phyloP scores from a whole-genome alignment of 129 eudicot genomes.

The Arctium minus region DNA sequence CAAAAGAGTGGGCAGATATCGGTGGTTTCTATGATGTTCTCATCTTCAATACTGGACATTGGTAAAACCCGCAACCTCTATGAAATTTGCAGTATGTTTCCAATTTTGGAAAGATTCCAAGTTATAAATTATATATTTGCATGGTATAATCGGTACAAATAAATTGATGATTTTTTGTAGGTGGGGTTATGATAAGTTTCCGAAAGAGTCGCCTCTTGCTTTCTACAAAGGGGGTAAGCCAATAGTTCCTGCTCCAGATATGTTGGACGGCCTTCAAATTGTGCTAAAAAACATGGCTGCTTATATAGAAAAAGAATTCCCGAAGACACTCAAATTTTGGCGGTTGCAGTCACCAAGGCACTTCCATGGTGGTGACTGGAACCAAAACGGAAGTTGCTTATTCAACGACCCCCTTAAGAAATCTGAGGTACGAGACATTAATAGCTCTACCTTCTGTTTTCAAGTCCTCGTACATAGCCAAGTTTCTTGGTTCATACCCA shows the following conservation, averaged over 20 bases:
- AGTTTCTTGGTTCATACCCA: too few species aligned
- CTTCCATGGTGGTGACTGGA: conserved; percentile 95
- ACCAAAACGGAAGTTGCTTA: conserved; percentile 93
- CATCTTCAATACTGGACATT: conserved; percentile 89
- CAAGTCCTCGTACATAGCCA: too few species aligned
- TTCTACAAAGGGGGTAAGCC: conserved; percentile 70
- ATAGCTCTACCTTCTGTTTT: neutral
- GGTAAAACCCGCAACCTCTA: conserved; percentile 37
- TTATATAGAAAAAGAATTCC: conserved; percentile 53
- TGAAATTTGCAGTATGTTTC: neutral
- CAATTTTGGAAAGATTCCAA: neutral
- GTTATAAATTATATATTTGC: neutral
- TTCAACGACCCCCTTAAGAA: conserved; percentile 69
- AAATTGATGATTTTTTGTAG: conserved; percentile 25
- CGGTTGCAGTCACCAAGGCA: conserved; percentile 92
- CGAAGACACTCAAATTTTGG: conserved; percentile 74
- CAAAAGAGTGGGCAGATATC: conserved; percentile 75
- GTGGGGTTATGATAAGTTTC: conserved; percentile 93
- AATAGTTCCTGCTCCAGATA: conserved; percentile 59
- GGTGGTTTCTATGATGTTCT: conserved; percentile 77
- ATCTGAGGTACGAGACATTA: conserved; percentile 50
- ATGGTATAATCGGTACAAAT: neutral
- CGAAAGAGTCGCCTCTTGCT: conserved; percentile 77
- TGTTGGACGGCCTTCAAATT: conserved; percentile 63
- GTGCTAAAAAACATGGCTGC: conserved; percentile 70